Conservation (phyloP, 2,329 filamentous ascomycete genomes). For the Aspergillus proliferans region DNA sequence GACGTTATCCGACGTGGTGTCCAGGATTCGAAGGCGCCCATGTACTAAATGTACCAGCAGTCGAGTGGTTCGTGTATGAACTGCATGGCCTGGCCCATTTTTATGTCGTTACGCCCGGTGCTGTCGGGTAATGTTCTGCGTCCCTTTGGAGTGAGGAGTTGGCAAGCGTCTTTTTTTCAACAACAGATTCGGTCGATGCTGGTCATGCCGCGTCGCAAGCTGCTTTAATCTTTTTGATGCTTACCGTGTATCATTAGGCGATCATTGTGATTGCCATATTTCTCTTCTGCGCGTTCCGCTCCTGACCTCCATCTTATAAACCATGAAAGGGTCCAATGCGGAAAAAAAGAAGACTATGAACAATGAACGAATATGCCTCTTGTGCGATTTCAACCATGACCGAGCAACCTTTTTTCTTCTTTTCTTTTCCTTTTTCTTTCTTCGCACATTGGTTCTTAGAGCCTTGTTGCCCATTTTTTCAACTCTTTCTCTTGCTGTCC, state of each 20-base stretch:
- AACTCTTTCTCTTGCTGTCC: neutral
- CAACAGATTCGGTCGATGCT: conserved; percentile 27
- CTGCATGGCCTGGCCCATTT: neutral
- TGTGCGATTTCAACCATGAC: conserved; percentile 7
- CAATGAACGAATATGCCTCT: conserved; percentile 24
- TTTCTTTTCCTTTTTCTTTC: neutral
- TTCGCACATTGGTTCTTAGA: neutral
- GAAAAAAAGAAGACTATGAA: conserved; percentile 17
- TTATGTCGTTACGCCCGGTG: conserved; percentile 4
- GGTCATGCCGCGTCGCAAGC: conserved; percentile 26
- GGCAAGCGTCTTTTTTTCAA: conserved; percentile 7
- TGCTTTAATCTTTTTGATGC: conserved; percentile 5
- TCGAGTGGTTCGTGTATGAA: no score
- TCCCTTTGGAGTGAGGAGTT: conserved; percentile 3
- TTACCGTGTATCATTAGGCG: conserved; percentile 11
- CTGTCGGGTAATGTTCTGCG: conserved; percentile 5
- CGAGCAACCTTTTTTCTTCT: neutral
- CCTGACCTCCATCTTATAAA: conserved; percentile 1
- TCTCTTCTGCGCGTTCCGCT: conserved; percentile 1
- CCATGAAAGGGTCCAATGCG: conserved; percentile 2
- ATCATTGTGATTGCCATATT: conserved; percentile 5
- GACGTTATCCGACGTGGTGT: conserved; percentile 68
- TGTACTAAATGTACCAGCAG: conserved; percentile 49
- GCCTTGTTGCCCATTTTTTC: neutral
- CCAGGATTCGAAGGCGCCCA: conserved; percentile 65